Conservation (phyloP, 2,329 filamentous ascomycete genomes). For the Colletotrichum sidae region DNA sequence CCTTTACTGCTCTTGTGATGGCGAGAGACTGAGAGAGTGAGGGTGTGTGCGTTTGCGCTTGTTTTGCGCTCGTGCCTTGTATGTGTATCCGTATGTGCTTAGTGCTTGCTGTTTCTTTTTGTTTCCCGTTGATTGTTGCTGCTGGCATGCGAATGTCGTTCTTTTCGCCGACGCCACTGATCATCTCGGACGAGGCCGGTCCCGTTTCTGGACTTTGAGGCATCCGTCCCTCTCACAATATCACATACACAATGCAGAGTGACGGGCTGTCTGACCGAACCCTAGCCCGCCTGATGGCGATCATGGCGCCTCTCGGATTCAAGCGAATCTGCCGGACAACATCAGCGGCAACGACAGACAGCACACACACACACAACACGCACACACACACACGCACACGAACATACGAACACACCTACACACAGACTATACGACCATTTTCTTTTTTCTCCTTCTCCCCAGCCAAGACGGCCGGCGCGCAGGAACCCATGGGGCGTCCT, state of each 20-base stretch:
- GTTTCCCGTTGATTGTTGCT: constrained; percentile 12
- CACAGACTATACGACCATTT: not conserved
- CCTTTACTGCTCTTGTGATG: constrained; percentile 6
- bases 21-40: too few relatives aligned
- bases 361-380: constrained; percentile 5
- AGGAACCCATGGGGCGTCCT: constrained; percentile 18
- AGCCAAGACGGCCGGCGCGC: constrained; percentile 25
- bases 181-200: constrained; percentile 22
- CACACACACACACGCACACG: not conserved
- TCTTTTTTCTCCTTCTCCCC: too few relatives aligned
- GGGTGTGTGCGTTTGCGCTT: constrained; percentile 5
- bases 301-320: constrained; percentile 29
- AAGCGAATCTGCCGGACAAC: constrained; percentile 14
- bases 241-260: constrained; percentile 13
- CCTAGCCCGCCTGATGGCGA: constrained; percentile 21
- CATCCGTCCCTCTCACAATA: constrained; percentile 7
- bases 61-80: not conserved
- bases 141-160: constrained; percentile 18
- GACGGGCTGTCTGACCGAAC: not conserved
- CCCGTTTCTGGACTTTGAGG: constrained; percentile 10
- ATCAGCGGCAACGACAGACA: constrained; percentile 22
- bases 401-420: not conserved
- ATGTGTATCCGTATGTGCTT: constrained; percentile 3
- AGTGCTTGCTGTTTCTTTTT: constrained; percentile 17
- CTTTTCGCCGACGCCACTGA: constrained; percentile 24